A percentile compares a stretch with the other conserved stretches of the same genome.
Evolutionary conservation across 495 filamentous ascomycete genomes (phyloP).

Genomic region (Aspergillus egyptiacus): DNA sequence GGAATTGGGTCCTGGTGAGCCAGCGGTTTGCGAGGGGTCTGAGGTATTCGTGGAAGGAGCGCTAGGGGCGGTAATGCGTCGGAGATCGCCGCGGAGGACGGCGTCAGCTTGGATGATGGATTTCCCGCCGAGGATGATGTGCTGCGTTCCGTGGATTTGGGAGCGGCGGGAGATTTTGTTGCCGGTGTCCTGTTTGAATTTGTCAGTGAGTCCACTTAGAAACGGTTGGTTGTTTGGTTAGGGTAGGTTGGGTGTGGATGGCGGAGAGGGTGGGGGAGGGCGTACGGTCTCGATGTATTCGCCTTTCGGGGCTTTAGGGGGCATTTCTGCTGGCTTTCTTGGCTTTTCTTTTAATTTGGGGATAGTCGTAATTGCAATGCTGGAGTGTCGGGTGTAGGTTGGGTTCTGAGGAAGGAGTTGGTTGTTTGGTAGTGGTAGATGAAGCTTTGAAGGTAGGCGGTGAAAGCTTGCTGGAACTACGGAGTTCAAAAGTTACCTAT

Average conservation of each 20-base stretch:
- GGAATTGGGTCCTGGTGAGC: background rate
- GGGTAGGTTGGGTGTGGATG: background rate
- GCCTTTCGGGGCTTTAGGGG: slow-evolving; percentile 68
- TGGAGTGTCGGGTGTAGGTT: no score
- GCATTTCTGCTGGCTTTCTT: slow-evolving; percentile 47
- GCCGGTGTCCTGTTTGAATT: slow-evolving; percentile 68
- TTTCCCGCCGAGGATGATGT: slow-evolving; percentile 95
- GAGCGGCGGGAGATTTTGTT: slow-evolving; percentile 95
- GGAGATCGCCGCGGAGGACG: slow-evolving; percentile 86
- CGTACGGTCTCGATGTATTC: slow-evolving; percentile 96
- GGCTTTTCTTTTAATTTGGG: no score
- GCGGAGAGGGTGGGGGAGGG: background rate
- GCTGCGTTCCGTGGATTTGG: slow-evolving; percentile 85
- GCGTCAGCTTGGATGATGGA: slow-evolving; percentile 89
- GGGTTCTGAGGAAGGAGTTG: no score
- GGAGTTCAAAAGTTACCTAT: no score
- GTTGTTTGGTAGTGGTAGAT: no score
- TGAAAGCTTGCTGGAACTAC: no score
- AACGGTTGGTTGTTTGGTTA: slow-evolving; percentile 1
- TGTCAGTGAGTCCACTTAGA: background rate
- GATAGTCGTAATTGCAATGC: no score
- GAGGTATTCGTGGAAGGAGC: slow-evolving; percentile 18
- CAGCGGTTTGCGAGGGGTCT: background rate
- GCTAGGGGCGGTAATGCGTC: slow-evolving; percentile 44
- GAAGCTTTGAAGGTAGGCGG: no score